Evolutionary conservation across 805 yeast species (phyloP), one percentile per base, ranked within the genome.

Genomic region (Blastobotrys peoriensis): DNA sequence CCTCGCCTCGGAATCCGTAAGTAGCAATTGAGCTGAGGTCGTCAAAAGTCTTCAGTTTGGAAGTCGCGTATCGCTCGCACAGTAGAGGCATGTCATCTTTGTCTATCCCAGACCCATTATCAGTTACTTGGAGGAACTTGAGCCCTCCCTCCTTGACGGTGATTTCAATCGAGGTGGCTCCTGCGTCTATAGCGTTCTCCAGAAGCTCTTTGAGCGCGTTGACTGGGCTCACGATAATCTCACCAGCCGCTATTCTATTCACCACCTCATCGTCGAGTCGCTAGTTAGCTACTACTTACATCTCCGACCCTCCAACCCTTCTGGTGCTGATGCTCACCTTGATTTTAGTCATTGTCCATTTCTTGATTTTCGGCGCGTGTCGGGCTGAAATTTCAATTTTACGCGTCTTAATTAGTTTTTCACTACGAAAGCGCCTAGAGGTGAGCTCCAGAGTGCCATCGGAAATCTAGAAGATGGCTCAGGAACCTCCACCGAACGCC

Each of bases 1-100:
- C 98, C 63, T 93, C 98, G 13, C 98, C 98, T 44, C 98, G 72
- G 61, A 93, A 93, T 3, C 98, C 98, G 61, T 87, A 87, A 0
- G 98, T 89, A 18, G 75, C 67, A 19, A 93, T 76, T 3, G 71
- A 61, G 40, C 69, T 67, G 46, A 93, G 71, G 60, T 93, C 98
- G 41, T 85, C 91, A 60, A 84, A 91, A 5, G 65, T 70, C 1
- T 64, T 49, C 19, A 93, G 64, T 62, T 93, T 93, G 0, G 97
- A 88, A 0, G 98, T 93, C 18, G 98, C 86, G 65, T 88, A 91
- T 20, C 98, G 67, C 58, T 86, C 85, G 60, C 98, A 93, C n/a
- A 93, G 70, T 3, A 93, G 70, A 0, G 78, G 73, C 36, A 93
- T 60, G 58, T 93, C 98, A 0, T 75, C 84, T 38, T 53, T 57